Conservation (phyloP, 371 early-diverging fungal genomes). For the Mucor irregularis region DNA sequence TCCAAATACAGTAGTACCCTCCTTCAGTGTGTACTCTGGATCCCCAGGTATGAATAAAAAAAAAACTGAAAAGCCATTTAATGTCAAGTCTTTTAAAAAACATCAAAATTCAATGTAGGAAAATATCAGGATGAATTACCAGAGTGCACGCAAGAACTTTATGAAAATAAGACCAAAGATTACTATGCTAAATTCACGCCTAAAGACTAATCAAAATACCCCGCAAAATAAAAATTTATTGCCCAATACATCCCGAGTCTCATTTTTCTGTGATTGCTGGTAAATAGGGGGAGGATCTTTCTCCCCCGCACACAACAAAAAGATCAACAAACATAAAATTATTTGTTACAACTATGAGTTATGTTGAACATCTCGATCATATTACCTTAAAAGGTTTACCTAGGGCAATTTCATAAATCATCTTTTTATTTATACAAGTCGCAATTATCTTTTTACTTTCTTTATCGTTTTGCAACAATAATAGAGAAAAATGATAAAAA, state of each 20-base stretch:
- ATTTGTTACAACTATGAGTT: too few species aligned
- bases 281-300: too few species aligned
- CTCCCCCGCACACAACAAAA: too few species aligned
- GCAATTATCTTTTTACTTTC: not conserved
- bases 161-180: slow-evolving; percentile 75
- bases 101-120: slow-evolving; percentile 39
- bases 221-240: not conserved
- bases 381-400: not conserved
- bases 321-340: too few species aligned
- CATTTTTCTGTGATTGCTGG: too few species aligned
- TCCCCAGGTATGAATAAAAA: slow-evolving; percentile 63
- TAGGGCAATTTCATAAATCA: not conserved
- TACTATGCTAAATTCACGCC: slow-evolving; percentile 76
- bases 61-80: not conserved
- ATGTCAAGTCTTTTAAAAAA: too few species aligned
- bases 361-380: not conserved
- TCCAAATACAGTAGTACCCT: slow-evolving; percentile 89
- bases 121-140: slow-evolving; percentile 77
- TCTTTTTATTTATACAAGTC: not conserved
- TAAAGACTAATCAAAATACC: slow-evolving; percentile 36
- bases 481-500: not conserved
- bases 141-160: slow-evolving; percentile 82
- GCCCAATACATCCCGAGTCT: too few species aligned
- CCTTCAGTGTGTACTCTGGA: slow-evolving; percentile 84
- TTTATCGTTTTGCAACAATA: not conserved